Base-by-base conservation (phyloP, 371 early-diverging fungal genomes). In the Chytridium lagenaria region DNA sequence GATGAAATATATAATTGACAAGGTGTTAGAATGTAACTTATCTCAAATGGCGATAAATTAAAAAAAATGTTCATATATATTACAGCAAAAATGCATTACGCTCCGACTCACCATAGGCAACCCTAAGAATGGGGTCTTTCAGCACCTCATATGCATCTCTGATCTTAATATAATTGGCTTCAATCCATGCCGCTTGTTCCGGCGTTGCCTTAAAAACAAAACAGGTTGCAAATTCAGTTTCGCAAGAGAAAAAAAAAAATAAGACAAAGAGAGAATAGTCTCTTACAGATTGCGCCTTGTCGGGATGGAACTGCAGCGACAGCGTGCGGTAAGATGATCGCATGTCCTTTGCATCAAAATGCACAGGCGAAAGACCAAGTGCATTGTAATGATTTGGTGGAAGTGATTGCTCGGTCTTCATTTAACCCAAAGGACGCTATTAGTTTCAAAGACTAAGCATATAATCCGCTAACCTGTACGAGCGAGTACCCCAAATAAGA, bases 301-400 rank as follows among this genome's bases (percentile, higher is more conserved):
- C 88, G 30, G 92, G 92, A 81, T 93, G 93, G 69, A 79, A 90
- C 73, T 81, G 78, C 37, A 86, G 80, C 28, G 89, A 89, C 51
- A 90, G 79, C 44, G 80, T 75, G 50, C 85, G 80, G 72, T 85
- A 91, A 65, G 88, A 83, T 31, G 83, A 73, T 77, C 81, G 82
- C 31, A 92, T 84, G 33, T 87, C 85, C 71, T 78, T 81, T 23
- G 77, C 72, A 28, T 83, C 81, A 57, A 84, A 83, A n/a, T 72
- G 51, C 36, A 71, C 71, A 10, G 82, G 80, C 40, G 57, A 59
- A 23, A 86, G 50, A 50, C 76, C 72, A 28, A 88, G 82, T 0
- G 77, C 38, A 33, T 83, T 67, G 66, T 89, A 89, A 75, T 80
- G 79, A 39, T 86, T 88, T 50, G 70, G 69, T 0, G 81, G 82